Evolutionary conservation across 2,329 filamentous ascomycete genomes (phyloP).

Genomic region (Xylariaceae sp.): DNA sequence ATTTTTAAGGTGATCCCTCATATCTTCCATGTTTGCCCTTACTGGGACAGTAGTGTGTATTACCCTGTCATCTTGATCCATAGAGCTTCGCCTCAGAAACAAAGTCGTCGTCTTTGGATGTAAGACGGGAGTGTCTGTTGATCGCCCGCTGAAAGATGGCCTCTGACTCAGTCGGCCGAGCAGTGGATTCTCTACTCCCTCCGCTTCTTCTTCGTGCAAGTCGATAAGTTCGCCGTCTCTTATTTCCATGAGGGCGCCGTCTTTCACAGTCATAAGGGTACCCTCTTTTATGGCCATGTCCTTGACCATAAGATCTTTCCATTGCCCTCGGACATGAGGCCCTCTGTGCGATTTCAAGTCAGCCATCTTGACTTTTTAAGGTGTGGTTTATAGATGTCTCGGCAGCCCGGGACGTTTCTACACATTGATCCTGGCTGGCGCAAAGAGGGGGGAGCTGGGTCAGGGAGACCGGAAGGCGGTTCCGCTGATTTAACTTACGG

Average conservation of each 20-base stretch:
- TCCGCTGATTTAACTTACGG: constrained; percentile 37
- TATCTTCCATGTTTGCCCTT: constrained; percentile 56
- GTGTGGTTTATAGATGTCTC: not conserved
- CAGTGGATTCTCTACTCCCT: constrained; percentile 13
- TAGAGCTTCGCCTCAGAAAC: constrained; percentile 53
- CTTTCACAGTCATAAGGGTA: constrained; percentile 33
- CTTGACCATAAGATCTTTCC: constrained; percentile 34
- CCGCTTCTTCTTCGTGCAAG: constrained; percentile 31
- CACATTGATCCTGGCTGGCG: too few species aligned
- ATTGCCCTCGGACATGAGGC: constrained; percentile 61
- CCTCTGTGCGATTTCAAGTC: constrained; percentile 38
- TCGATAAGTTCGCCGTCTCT: constrained; percentile 38
- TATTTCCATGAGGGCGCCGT: constrained; percentile 32
- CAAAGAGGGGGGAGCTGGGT: not conserved
- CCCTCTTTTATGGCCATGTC: constrained; percentile 28
- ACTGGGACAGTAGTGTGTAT: constrained; percentile 47
- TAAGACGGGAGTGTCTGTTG: constrained; percentile 35
- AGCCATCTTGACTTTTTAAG: not conserved
- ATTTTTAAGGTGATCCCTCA: constrained; percentile 58
- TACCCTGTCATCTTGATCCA: constrained; percentile 47
- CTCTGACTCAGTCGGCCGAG: constrained; percentile 28
- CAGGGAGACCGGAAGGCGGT: not conserved
- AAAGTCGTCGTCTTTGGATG: constrained; percentile 51
- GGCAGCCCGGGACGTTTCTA: not conserved
- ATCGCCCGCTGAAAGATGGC: constrained; percentile 35